Conservation (phyloP, 2,329 filamentous ascomycete genomes). For the Microascus cirrosus region DNA sequence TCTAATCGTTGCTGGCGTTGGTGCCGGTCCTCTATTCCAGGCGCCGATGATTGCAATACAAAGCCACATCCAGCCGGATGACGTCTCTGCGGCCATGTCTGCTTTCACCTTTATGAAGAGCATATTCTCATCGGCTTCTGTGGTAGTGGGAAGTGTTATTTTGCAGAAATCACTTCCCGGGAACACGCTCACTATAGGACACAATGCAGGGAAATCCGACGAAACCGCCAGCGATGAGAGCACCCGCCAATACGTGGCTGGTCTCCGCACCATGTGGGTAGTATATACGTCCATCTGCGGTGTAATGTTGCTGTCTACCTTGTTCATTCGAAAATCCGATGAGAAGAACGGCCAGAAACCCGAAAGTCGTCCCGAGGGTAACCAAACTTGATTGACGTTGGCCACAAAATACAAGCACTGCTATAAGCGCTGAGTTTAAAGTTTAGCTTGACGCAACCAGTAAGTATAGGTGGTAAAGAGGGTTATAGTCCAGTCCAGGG, state of each 20-base stretch:
- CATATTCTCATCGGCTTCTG: constrained; percentile 42
- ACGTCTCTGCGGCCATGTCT: constrained; percentile 52
- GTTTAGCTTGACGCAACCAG: too few relatives aligned
- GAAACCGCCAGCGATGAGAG: background rate
- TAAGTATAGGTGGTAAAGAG: too few relatives aligned
- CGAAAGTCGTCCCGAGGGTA: background rate
- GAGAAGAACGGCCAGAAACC: background rate
- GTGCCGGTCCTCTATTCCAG: constrained; percentile 53
- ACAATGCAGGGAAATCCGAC: background rate
- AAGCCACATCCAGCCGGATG: constrained; percentile 43
- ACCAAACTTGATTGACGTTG: background rate
- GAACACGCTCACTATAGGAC: background rate
- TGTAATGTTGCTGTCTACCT: background rate
- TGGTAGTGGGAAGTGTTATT: constrained; percentile 39
- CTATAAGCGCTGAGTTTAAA: too few relatives aligned
- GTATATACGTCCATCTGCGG: background rate
- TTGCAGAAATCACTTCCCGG: constrained; percentile 8
- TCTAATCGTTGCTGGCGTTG: constrained; percentile 48
- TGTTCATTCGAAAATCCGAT: background rate
- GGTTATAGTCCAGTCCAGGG: too few relatives aligned
- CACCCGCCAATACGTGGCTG: background rate
- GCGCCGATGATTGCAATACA: constrained; percentile 54
- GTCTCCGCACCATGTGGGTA: background rate
- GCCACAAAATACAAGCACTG: background rate
- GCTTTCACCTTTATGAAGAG: constrained; percentile 51